Conservation (phyloP, 1,284 basidiomycete species). For the Microbotryomycetes sp. region DNA sequence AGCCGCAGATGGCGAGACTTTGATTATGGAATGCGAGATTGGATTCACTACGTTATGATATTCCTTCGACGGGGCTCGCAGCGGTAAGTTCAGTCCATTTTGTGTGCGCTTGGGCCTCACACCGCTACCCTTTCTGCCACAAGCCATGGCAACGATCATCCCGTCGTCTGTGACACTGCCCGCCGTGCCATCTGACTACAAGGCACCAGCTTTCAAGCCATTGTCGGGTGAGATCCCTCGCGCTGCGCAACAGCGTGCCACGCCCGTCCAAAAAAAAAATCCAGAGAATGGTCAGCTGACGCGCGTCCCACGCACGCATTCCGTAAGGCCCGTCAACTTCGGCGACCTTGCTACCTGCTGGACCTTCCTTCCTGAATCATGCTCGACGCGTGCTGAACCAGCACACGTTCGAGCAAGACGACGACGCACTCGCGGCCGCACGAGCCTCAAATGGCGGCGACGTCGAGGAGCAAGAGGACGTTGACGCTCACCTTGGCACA, state of each 20-base stretch:
- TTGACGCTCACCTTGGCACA: slow-evolving; percentile 81
- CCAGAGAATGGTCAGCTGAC: no score
- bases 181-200: slow-evolving; percentile 41
- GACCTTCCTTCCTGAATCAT: slow-evolving; percentile 73
- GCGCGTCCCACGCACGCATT: not conserved
- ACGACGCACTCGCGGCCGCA: slow-evolving; percentile 54
- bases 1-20: no score
- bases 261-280: not conserved
- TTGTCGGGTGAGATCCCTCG: slow-evolving; percentile 16
- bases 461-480: slow-evolving; percentile 57
- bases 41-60: no score
- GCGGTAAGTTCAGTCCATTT: no score
- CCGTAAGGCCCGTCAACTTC: slow-evolving; percentile 26
- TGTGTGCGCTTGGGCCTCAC: no score
- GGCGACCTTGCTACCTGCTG: slow-evolving; percentile 51
- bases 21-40: no score
- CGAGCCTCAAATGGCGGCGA: slow-evolving; percentile 50
- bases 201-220: slow-evolving; percentile 36
- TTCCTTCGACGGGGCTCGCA: no score
- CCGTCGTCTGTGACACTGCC: slow-evolving; percentile 41
- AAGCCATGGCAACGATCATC: slow-evolving; percentile 42
- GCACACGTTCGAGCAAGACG: slow-evolving; percentile 71
- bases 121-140: no score
- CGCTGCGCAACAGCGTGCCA: not conserved
- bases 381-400: slow-evolving; percentile 65